Evolutionary conservation across 495 filamentous ascomycete species (phyloP), one percentile per base, ranked within the genome.

Genomic region (Hypoxylon trugodes): DNA sequence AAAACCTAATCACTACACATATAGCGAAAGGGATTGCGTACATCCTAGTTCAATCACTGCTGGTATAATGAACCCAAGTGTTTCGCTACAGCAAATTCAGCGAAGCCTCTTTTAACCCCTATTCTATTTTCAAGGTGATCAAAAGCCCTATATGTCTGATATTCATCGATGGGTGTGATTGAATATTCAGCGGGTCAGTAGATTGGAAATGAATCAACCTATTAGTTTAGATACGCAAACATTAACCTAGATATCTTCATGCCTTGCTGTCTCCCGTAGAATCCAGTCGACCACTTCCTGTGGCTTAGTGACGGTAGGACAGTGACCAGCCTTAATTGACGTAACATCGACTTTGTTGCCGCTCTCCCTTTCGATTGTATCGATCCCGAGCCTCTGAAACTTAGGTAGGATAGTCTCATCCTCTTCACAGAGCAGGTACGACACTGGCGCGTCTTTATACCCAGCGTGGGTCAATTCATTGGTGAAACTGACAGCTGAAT

Each of bases 361-460:
- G 37, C 59, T 69, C 53, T 59, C 68, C 22, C 38, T 58, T 43
- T 75, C 69, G 7, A 78, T 55, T 55, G 75, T 72, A 43, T 68
- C 67, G 33, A 77, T 69, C 18, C 38, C 54, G 0, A 45, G 53
- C 50, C 71, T 76, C 69, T 84, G 81, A 1, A 58, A 55, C 9
- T 56, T 25, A 1, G 72, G 24, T 0, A 68, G 68, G 59, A 81
- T 73, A 8, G 76, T 70, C n/a, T 62, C 26, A 63, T 86, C 81
- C 8, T 73, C 59, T 9, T 78, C 70, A 51, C 80, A 84, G 7
- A 84, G 49, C 1, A 86, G 46, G 47, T 83, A 86, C 1, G 80
- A 80, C 8, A 69, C 70, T 0, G 81, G 79, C 9, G 82, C 69
- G 41, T 79, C 53, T 41, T 71, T 78, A 66, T 82, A 86, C 0